These are phyloP conservation scores for Xylaria bambusicola DNA, from an alignment of 495 filamentous ascomycete species.

Conservation along the genomic window DNA sequence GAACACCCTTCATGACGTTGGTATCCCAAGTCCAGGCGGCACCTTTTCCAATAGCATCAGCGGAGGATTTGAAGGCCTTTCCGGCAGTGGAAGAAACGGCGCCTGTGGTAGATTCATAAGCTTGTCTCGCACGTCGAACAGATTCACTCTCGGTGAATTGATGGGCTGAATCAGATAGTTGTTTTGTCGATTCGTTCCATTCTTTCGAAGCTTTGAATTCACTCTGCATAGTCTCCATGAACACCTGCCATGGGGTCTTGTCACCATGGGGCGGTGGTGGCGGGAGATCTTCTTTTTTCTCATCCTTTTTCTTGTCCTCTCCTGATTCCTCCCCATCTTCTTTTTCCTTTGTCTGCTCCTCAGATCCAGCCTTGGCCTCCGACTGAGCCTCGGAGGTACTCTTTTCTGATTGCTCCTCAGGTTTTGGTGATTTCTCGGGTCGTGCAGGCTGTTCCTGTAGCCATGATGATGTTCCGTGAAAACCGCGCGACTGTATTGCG, in stretches of 20 bases:
- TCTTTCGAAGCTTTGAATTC: conserved; percentile 98
- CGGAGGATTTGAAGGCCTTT: conserved; percentile 80
- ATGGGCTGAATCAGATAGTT: conserved; percentile 81
- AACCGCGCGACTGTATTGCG: conserved; percentile 37
- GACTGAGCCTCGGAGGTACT: conserved; percentile 29
- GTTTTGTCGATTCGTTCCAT: conserved; percentile 98
- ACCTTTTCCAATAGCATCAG: conserved; percentile 80
- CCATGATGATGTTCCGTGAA: conserved; percentile 44
- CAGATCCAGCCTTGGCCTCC: conserved; percentile 48
- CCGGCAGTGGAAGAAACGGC: conserved; percentile 71
- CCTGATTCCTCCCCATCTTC: conserved; percentile 49
- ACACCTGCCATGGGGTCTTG: conserved; percentile 98
- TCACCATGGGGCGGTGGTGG: conserved; percentile 94
- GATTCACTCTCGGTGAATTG: conserved; percentile 93
- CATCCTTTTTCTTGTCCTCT: conserved; percentile 48
- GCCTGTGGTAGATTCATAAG: conserved; percentile 80
- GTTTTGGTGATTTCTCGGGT: conserved; percentile 37
- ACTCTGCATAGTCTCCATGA: conserved; percentile 86
- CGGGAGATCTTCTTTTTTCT: conserved; percentile 74
- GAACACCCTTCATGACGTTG: conserved; percentile 84
- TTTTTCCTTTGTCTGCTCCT: conserved; percentile 51
- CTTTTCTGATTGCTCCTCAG: conserved; percentile 32
- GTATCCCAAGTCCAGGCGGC: conserved; percentile 98
- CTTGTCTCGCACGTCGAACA: conserved; percentile 81
- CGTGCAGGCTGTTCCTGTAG: conserved; percentile 30